phyloP scores from a whole-genome alignment of 257 asterid species.

The Datura wrightii region DNA sequence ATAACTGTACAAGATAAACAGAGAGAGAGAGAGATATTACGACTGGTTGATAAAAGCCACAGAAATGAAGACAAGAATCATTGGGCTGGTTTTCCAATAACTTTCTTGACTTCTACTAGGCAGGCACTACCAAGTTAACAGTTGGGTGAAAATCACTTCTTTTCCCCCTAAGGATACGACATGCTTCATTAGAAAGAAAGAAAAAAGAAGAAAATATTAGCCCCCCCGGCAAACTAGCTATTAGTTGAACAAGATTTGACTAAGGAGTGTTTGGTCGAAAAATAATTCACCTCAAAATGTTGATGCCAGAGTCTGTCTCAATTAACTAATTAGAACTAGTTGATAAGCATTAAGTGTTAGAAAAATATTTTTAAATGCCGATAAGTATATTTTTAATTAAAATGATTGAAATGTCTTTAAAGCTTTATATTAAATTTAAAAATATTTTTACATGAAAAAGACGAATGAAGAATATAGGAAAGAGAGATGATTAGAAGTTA shows the following conservation, averaged over 20 bases:
- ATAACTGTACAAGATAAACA: slow-evolving; percentile 34
- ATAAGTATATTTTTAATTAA: background rate
- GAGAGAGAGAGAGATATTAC: slow-evolving; percentile 30
- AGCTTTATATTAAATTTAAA: background rate
- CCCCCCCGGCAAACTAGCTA: background rate
- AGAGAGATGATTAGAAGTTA: background rate
- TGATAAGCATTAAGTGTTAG: background rate
- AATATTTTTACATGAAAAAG: background rate
- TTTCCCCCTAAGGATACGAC: background rate
- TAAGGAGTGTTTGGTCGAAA: too few species aligned
- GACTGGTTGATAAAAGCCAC: slow-evolving; percentile 38
- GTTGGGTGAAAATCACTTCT: background rate
- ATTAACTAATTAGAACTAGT: too few species aligned
- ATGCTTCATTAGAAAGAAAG: background rate
- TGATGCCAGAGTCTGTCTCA: too few species aligned
- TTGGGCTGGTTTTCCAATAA: slow-evolving; percentile 34
- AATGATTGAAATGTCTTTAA: background rate
- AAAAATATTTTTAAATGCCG: too few species aligned
- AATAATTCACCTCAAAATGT: too few species aligned
- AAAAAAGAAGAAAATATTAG: background rate
- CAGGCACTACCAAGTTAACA: background rate
- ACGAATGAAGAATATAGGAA: background rate
- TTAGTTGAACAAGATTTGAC: background rate
- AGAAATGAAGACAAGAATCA: slow-evolving; percentile 44
- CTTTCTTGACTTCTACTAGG: slow-evolving; percentile 18